A percentile compares a stretch with the other conserved stretches of the same genome.
Evolutionary conservation across 148 eudicot species (phyloP).

Genomic region (Cornus controversa): DNA sequence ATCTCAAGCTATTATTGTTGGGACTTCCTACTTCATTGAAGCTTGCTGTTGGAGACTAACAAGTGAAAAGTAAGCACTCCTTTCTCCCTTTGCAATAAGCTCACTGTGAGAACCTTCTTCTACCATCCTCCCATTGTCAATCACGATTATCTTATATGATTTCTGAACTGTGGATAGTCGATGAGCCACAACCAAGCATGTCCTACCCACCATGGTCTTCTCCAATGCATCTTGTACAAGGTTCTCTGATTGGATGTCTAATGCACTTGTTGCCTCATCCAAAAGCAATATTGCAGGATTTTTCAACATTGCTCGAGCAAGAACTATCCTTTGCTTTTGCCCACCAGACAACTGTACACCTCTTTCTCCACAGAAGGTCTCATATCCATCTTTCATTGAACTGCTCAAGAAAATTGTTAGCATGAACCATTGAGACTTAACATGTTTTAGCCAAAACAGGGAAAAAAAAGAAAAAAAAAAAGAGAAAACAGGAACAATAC

Average conservation of each 20-base stretch:
- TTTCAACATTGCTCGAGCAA: constrained; percentile 44
- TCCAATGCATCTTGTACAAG: constrained; percentile 43
- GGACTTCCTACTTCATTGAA: not conserved
- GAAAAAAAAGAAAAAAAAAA: not conserved
- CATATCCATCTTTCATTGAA: constrained; percentile 40
- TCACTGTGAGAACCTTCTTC: constrained; percentile 37
- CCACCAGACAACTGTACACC: constrained; percentile 50
- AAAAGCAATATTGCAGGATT: constrained; percentile 39
- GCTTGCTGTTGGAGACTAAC: constrained; percentile 13
- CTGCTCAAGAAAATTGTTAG: constrained; percentile 15
- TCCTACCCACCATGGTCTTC: constrained; percentile 39
- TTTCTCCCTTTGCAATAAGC: constrained; percentile 19
- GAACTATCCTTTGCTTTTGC: constrained; percentile 43
- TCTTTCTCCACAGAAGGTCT: constrained; percentile 42
- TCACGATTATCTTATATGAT: constrained; percentile 30
- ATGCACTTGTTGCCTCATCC: constrained; percentile 50
- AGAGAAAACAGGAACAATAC: too few relatives aligned
- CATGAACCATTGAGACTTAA: too few relatives aligned
- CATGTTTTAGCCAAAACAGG: not conserved
- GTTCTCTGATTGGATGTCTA: constrained; percentile 33
- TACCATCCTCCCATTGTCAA: constrained; percentile 31
- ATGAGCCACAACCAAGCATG: constrained; percentile 46
- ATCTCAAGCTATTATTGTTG: not conserved
- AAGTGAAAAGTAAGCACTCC: constrained; percentile 25
- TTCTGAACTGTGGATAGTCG: constrained; percentile 31